These are phyloP conservation scores for Zymoseptoria tritici DNA, from an alignment of 2,329 filamentous ascomycete genomes.

Conservation along the genomic window DNA sequence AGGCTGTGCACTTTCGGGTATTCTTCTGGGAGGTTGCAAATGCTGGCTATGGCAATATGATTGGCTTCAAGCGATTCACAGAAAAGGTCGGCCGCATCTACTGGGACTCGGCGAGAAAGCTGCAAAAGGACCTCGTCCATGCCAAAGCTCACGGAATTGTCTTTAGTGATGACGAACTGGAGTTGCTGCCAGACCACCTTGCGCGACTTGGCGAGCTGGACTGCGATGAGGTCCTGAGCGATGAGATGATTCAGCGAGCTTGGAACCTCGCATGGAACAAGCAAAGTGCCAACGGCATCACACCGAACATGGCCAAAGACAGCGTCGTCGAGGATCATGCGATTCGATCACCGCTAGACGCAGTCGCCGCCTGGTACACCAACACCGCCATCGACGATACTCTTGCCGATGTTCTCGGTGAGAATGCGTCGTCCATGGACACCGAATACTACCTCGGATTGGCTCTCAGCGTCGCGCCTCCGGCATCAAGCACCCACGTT, in stretches of 20 bases:
- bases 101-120: constrained; percentile 72
- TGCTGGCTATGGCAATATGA: constrained; percentile 56
- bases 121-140: constrained; percentile 40
- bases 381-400: constrained; percentile 63
- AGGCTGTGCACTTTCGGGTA: constrained; percentile 84
- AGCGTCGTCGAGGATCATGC: constrained; percentile 76
- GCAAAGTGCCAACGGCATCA: constrained; percentile 60
- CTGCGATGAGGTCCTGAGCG: constrained; percentile 72
- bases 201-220: constrained; percentile 68
- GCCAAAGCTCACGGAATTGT: constrained; percentile 20
- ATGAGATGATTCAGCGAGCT: constrained; percentile 71
- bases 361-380: constrained; percentile 86
- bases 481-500: constrained; percentile 62
- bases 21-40: constrained; percentile 72
- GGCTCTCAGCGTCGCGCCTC: constrained; percentile 67
- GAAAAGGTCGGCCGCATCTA: constrained; percentile 65
- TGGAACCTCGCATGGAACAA: constrained; percentile 87
- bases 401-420: constrained; percentile 51
- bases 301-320: constrained; percentile 66
- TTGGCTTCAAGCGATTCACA: constrained; percentile 60
- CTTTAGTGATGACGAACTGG: constrained; percentile 44
- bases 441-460: constrained; percentile 52
- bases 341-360: constrained; percentile 80
- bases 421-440: constrained; percentile 35
- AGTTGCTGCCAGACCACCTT: constrained; percentile 69